Percentiles rank a stretch among this genome's conserved stretches.
Evolutionary conservation across 2,329 filamentous ascomycete genomes (phyloP).

Genomic region (Hymenoscyphus salicellus): DNA sequence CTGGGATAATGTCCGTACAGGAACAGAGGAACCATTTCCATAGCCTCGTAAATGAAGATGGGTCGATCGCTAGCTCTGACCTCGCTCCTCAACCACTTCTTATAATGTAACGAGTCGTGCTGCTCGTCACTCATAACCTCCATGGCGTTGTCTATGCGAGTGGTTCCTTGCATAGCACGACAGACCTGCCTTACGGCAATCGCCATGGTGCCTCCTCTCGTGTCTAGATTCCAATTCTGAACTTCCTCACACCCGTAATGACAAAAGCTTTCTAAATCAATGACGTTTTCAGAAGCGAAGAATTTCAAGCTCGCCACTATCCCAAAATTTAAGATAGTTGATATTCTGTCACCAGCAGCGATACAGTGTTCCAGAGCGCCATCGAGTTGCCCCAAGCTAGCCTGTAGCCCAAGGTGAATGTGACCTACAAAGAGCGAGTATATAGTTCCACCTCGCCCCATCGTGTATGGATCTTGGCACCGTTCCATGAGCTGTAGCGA

Average conservation of each 20-base stretch:
- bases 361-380: conserved; percentile 64
- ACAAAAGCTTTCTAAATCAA: conserved; percentile 68
- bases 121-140: conserved; percentile 66
- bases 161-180: conserved; percentile 74
- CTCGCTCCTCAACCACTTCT: conserved; percentile 53
- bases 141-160: conserved; percentile 43
- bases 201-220: conserved; percentile 67
- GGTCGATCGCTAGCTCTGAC: conserved; percentile 59
- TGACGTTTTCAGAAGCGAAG: conserved; percentile 65
- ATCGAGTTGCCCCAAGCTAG: conserved; percentile 60
- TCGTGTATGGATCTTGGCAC: conserved; percentile 61
- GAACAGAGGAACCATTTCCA: conserved; percentile 61
- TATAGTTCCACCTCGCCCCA: conserved; percentile 66
- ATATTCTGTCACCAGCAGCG: conserved; percentile 65
- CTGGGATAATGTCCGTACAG: conserved; percentile 61
- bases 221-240: conserved; percentile 67
- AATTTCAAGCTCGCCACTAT: conserved; percentile 64
- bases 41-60: conserved; percentile 64
- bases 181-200: conserved; percentile 63
- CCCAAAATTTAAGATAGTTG: conserved; percentile 69
- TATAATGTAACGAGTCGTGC: conserved; percentile 58
- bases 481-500: conserved; percentile 63
- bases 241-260: conserved; percentile 70
- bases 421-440: conserved; percentile 70
- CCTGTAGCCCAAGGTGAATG: conserved; percentile 58